Percentiles rank a stretch among this genome's conserved stretches.
Conservation (phyloP, 2,329 filamentous ascomycete genomes). For the Fusarium sublunatum region DNA sequence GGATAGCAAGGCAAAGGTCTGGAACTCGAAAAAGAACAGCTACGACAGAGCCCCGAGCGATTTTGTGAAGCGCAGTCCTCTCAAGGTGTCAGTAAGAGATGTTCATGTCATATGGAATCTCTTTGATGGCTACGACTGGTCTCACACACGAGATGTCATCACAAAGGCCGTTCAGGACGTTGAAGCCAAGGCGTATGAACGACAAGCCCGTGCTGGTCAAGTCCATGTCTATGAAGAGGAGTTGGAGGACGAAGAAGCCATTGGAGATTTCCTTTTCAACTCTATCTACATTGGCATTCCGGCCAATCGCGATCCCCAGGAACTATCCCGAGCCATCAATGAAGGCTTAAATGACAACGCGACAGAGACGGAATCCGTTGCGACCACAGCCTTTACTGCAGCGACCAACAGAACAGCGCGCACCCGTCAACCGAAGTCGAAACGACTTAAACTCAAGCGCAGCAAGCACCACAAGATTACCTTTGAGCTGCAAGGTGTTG, state of each 20-base stretch:
- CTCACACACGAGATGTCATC: slow-evolving; percentile 85
- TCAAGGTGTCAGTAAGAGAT: slow-evolving; percentile 83
- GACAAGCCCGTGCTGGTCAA: slow-evolving; percentile 68
- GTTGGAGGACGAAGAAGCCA: slow-evolving; percentile 83
- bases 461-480: slow-evolving; percentile 96
- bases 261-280: slow-evolving; percentile 97
- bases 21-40: slow-evolving; percentile 81
- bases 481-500: slow-evolving; percentile 88
- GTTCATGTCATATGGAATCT: slow-evolving; percentile 97
- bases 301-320: slow-evolving; percentile 83
- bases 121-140: slow-evolving; percentile 98
- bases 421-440: slow-evolving; percentile 59
- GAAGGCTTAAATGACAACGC: slow-evolving; percentile 84
- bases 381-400: slow-evolving; percentile 76
- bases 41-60: slow-evolving; percentile 74
- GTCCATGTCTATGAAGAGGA: slow-evolving; percentile 73
- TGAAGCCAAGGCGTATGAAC: slow-evolving; percentile 83
- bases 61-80: slow-evolving; percentile 73
- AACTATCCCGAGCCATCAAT: slow-evolving; percentile 87
- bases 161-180: slow-evolving; percentile 89
- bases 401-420: slow-evolving; percentile 64
- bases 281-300: slow-evolving; percentile 98
- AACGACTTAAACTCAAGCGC: slow-evolving; percentile 78
- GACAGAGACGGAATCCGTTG: slow-evolving; percentile 90
- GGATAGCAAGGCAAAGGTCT: slow-evolving; percentile 77